These are phyloP conservation scores for Curvularia hawaiiensis DNA, from an alignment of 2,329 filamentous ascomycete species.

Conservation along the genomic window DNA sequence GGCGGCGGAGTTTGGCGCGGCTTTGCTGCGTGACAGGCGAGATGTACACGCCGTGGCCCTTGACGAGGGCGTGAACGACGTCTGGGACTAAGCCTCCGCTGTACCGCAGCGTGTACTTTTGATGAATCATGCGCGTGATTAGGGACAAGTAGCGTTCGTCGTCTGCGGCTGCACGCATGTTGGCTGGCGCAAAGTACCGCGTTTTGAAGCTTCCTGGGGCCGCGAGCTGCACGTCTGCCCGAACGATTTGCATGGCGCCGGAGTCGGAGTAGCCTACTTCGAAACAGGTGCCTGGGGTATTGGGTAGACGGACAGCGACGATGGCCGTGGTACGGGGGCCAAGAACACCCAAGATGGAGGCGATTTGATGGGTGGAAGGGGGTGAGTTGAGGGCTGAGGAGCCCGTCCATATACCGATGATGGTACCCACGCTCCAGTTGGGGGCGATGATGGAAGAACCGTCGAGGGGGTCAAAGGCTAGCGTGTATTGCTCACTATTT, in stretches of 20 bases:
- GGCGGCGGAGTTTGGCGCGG: constrained; percentile 61
- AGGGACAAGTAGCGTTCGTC: constrained; percentile 54
- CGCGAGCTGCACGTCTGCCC: constrained; percentile 25
- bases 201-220: constrained; percentile 47
- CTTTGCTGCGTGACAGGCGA: constrained; percentile 60
- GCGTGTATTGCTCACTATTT: constrained; percentile 53
- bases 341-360: constrained; percentile 42
- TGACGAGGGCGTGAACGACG: constrained; percentile 63
- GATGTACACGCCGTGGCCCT: constrained; percentile 66
- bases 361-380: constrained; percentile 34
- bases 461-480: constrained; percentile 68
- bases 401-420: constrained; percentile 61
- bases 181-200: constrained; percentile 67
- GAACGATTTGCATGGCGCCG: constrained; percentile 51
- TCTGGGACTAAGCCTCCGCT: constrained; percentile 67
- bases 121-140: constrained; percentile 51
- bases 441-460: constrained; percentile 62
- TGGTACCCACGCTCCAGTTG: constrained; percentile 56
- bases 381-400: constrained; percentile 28
- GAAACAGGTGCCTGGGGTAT: constrained; percentile 50
- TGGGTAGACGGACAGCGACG: constrained; percentile 59
- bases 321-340: constrained; percentile 52
- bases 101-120: constrained; percentile 65
- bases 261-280: constrained; percentile 55
- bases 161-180: constrained; percentile 63